Percentiles rank a stretch among this genome's conserved stretches.
These are phyloP conservation scores for Leishmania major DNA, from an alignment of 208 protist genomes.

Conservation along the genomic window DNA sequence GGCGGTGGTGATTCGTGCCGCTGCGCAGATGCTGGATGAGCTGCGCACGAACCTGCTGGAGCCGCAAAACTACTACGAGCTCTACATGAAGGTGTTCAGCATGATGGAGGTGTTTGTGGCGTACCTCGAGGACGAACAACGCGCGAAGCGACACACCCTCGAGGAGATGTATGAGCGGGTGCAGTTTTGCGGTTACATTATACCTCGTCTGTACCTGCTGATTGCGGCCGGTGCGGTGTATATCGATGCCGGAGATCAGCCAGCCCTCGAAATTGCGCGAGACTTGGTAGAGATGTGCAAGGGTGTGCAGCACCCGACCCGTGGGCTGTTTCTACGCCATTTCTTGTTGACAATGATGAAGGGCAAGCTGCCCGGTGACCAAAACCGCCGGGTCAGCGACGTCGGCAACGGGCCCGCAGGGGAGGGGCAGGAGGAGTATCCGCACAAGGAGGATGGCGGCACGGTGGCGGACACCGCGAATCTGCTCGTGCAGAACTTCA, in stretches of 20 bases:
- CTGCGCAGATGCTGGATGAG: slow-evolving; percentile 94
- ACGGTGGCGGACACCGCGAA: slow-evolving; percentile 92
- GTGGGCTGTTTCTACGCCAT: slow-evolving; percentile 98
- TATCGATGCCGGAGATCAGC: slow-evolving; percentile 88
- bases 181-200: slow-evolving; percentile 97
- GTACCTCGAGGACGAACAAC: slow-evolving; percentile 89
- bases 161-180: slow-evolving; percentile 97
- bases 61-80: slow-evolving; percentile 98
- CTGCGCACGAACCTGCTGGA: slow-evolving; percentile 94
- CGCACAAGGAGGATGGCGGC: slow-evolving; percentile 49
- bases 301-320: slow-evolving; percentile 99
- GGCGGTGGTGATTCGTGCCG: slow-evolving; percentile 43
- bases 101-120: slow-evolving; percentile 89
- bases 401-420: background rate
- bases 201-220: slow-evolving; percentile 98
- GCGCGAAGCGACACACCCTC: slow-evolving; percentile 33
- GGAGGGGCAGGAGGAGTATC: background rate
- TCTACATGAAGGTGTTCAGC: slow-evolving; percentile 96
- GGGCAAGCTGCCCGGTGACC: slow-evolving; percentile 96
- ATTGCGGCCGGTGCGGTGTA: slow-evolving; percentile 96
- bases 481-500: slow-evolving; percentile 98
- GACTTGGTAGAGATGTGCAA: slow-evolving; percentile 99
- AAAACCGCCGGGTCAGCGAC: slow-evolving; percentile 26
- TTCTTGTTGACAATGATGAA: slow-evolving; percentile 97
- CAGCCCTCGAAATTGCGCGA: slow-evolving; percentile 94